Evolutionary conservation across 2,329 filamentous ascomycete genomes (phyloP).

Genomic region (Aspergillus pseudoterreus): DNA sequence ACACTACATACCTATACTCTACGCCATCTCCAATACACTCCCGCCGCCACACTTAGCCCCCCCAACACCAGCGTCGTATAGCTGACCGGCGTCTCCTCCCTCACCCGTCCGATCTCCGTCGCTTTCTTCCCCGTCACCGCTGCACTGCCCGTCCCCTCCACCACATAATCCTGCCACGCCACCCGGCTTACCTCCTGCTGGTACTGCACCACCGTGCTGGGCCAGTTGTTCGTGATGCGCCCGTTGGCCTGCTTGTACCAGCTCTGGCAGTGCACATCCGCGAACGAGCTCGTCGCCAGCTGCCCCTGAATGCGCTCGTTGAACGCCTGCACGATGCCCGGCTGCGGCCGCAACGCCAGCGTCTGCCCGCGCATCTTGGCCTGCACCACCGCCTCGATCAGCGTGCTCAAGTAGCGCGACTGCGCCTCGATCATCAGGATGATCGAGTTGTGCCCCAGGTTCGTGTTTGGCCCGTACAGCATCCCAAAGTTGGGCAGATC

Average conservation of each 20-base stretch:
- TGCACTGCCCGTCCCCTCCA: constrained; percentile 22
- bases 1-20: not conserved
- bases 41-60: constrained; percentile 59
- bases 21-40: not conserved
- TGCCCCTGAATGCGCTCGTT: constrained; percentile 46
- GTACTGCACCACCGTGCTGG: constrained; percentile 53
- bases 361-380: constrained; percentile 39
- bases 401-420: constrained; percentile 49
- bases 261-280: constrained; percentile 51
- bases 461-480: constrained; percentile 58
- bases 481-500: constrained; percentile 55
- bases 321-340: constrained; percentile 37
- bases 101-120: constrained; percentile 27
- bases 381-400: constrained; percentile 49
- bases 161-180: constrained; percentile 29
- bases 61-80: constrained; percentile 57
- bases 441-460: constrained; percentile 53
- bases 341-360: constrained; percentile 46
- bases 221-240: constrained; percentile 57
- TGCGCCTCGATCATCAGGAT: constrained; percentile 62
- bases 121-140: constrained; percentile 21
- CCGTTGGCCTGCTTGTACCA: constrained; percentile 58
- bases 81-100: constrained; percentile 34
- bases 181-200: constrained; percentile 40
- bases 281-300: constrained; percentile 47